Evolutionary conservation across 495 filamentous ascomycete genomes (phyloP), one percentile per base, ranked within the genome.

Genomic region (Penicillium coffeae): DNA sequence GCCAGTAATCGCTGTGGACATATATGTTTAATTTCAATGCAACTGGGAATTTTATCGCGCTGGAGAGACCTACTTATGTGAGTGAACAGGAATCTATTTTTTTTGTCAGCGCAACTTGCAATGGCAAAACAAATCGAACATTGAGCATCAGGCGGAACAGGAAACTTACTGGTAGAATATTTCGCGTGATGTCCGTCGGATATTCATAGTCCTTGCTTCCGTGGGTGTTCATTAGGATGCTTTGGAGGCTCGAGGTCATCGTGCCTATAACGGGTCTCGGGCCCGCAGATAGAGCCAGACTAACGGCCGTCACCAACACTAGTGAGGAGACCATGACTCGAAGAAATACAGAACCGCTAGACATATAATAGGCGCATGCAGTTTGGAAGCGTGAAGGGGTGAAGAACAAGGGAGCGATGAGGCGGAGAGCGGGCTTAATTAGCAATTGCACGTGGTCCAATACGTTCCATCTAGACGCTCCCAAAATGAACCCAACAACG

Each of bases 131-230:
- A n/a, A n/a, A n/a, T n/a, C n/a, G n/a, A n/a, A n/a, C n/a, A n/a
- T n/a, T n/a, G n/a, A n/a, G n/a, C n/a, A n/a, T n/a, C n/a, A n/a
- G n/a, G n/a, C n/a, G n/a, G n/a, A n/a, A n/a, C 21, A 19, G 9
- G 16, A 12, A 35, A 67, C 68, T 63, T 49, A 74, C 71, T 21
- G 74, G 71, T 33, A 71, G 45, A 34, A 77, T 62, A 27, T 64
- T 71, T 38, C 69, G 64, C 1, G 72, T 76, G 3, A 76, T 54
- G 53, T 73, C 70, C 0, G 73, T 76, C 7, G 73, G 74, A 48
- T 76, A 77, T 13, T 58, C 59, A 60, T 69, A 75, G 12, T 64
- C 69, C 22, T 57, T 49, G 52, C 67, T 65, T 20, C 56, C 51
- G 45, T 74, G 68, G 14, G 73, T 74, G 58, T 75, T 74, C 37